These are phyloP conservation scores for Psilocybe azurescens DNA, from an alignment of 768 basidiomycete genomes.

Conservation along the genomic window DNA sequence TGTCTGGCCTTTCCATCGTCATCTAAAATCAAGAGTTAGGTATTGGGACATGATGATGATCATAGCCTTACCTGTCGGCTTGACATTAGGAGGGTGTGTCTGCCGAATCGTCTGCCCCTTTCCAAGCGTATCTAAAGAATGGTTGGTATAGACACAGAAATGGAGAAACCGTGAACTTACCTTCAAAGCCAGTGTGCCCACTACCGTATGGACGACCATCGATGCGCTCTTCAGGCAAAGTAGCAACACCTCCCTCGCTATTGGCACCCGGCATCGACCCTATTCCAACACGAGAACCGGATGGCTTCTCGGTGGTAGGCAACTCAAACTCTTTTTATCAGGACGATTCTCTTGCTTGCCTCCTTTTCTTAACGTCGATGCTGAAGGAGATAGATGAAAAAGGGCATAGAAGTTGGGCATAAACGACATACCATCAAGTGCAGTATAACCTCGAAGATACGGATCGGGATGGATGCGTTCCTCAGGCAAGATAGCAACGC, in stretches of 20 bases:
- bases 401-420: background rate
- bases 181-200: conserved; percentile 20
- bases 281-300: conserved; percentile 21
- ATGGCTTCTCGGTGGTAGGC: conserved; percentile 21
- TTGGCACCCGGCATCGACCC: conserved; percentile 24
- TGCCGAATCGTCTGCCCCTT: background rate
- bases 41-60: too few species aligned
- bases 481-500: background rate
- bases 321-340: conserved; percentile 2
- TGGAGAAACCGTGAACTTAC: background rate
- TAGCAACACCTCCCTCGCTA: conserved; percentile 23
- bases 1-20: background rate
- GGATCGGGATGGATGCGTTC: conserved; percentile 1
- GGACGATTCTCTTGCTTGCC: background rate
- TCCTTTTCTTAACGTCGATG: background rate
- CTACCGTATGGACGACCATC: conserved; percentile 17
- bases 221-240: conserved; percentile 24
- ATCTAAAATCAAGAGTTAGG: too few species aligned
- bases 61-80: background rate
- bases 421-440: background rate
- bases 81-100: background rate
- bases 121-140: background rate
- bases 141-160: background rate
- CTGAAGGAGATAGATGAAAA: background rate
- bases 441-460: background rate